phyloP scores from a whole-genome alignment of 129 eudicot species.

The Centella asiatica region DNA sequence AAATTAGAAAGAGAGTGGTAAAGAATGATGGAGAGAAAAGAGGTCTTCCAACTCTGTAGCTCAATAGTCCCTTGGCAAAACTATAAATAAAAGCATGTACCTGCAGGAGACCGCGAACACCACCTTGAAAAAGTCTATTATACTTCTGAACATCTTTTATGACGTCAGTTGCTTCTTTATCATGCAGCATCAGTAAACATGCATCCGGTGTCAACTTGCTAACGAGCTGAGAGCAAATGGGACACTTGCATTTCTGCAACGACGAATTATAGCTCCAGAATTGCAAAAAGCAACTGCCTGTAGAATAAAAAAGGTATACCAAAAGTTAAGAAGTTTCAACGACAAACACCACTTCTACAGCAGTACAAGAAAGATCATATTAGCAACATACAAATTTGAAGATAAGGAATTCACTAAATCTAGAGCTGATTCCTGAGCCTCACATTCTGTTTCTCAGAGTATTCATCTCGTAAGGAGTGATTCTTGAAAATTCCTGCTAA shows the following conservation, averaged over 20 bases:
- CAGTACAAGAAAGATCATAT: too few species aligned
- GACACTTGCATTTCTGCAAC: slow-evolving; percentile 31
- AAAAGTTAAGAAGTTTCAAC: neutral
- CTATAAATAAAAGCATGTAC: slow-evolving; percentile 1
- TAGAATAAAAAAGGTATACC: neutral
- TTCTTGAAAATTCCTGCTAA: too few species aligned
- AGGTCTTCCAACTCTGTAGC: neutral
- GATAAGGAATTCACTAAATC: too few species aligned
- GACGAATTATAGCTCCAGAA: slow-evolving; percentile 26
- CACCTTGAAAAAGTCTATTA: slow-evolving; percentile 28
- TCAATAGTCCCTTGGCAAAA: neutral
- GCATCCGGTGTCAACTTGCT: slow-evolving; percentile 19
- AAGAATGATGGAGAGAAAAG: neutral
- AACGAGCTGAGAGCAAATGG: slow-evolving; percentile 27
- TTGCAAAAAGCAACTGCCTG: slow-evolving; percentile 29
- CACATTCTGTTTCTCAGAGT: too few species aligned
- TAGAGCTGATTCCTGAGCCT: too few species aligned
- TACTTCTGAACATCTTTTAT: slow-evolving; percentile 21
- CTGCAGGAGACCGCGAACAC: slow-evolving; percentile 17
- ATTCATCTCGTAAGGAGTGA: too few species aligned
- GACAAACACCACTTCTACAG: neutral
- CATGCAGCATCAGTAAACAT: slow-evolving; percentile 8
- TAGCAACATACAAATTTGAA: too few species aligned
- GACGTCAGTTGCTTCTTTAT: slow-evolving; percentile 18
- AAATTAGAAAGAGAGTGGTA: neutral